Percentiles rank a stretch among this genome's conserved stretches.
phyloP scores from a whole-genome alignment of 139 green algal species.

The Chlamydomonas sp. region DNA sequence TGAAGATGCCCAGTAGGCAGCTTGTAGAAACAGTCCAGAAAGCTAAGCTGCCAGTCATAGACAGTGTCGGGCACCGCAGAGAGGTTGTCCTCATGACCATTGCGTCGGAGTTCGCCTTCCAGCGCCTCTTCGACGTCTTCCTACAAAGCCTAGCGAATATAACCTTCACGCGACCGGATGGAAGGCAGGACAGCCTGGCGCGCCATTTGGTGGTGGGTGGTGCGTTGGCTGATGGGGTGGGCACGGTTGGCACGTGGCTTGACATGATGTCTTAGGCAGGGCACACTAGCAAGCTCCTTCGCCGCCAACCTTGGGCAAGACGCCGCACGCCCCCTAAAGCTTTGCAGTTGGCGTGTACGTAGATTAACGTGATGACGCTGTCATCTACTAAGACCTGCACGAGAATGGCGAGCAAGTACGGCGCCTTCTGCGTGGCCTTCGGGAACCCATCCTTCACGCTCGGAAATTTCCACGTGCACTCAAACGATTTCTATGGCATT shows the following conservation, averaged over 20 bases:
- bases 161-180: neutral
- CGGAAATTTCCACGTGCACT: constrained; percentile 22
- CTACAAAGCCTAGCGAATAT: neutral
- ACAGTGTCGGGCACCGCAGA: neutral
- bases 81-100: neutral
- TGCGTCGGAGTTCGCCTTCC: neutral
- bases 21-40: neutral
- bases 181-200: neutral
- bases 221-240: too few species aligned
- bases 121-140: neutral
- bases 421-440: constrained; percentile 4
- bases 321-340: too few species aligned
- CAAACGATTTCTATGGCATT: constrained; percentile 39
- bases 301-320: too few species aligned
- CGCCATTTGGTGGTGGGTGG: too few species aligned
- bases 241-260: too few species aligned
- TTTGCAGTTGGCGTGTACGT: too few species aligned
- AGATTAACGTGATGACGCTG: too few species aligned
- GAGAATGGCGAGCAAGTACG: neutral
- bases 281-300: too few species aligned
- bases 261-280: too few species aligned
- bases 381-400: neutral
- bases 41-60: neutral
- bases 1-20: neutral
- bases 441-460: constrained; percentile 3